phyloP scores from a whole-genome alignment of 306 rosid genomes.

The Lagenaria siceraria region DNA sequence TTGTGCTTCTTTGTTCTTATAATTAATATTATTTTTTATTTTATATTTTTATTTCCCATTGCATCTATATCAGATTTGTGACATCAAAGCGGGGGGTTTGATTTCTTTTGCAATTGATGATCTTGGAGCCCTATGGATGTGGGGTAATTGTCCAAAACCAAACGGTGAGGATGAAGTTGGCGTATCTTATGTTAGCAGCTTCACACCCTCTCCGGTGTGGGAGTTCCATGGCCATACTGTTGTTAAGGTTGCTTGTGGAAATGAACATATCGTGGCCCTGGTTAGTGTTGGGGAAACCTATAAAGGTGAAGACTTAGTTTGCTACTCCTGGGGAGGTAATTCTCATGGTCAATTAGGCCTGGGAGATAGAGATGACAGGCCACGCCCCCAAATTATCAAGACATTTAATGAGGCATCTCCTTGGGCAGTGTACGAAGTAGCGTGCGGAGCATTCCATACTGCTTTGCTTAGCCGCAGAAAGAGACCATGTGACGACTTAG shows the following conservation, averaged over 20 bases:
- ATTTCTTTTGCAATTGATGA: conserved; percentile 71
- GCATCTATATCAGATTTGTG: conserved; percentile 30
- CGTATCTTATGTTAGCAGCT: conserved; percentile 37
- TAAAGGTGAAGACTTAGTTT: conserved; percentile 41
- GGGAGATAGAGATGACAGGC: conserved; percentile 59
- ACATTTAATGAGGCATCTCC: conserved; percentile 35
- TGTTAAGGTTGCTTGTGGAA: conserved; percentile 89
- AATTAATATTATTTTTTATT: not conserved
- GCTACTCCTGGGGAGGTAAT: conserved; percentile 88
- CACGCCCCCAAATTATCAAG: conserved; percentile 43
- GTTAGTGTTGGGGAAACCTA: conserved; percentile 44
- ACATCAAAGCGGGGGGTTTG: conserved; percentile 88
- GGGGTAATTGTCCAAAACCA: conserved; percentile 75
- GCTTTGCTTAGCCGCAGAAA: conserved; percentile 64
- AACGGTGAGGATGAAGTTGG: conserved; percentile 26
- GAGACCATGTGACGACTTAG: conserved; percentile 26
- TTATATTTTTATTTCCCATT: not conserved
- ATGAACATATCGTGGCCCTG: conserved; percentile 62
- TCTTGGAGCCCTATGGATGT: conserved; percentile 63
- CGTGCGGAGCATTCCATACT: conserved; percentile 89
- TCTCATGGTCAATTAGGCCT: conserved; percentile 73
- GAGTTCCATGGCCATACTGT: conserved; percentile 60
- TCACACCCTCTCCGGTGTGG: conserved; percentile 62
- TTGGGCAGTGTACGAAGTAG: conserved; percentile 49
- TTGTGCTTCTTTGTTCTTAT: not conserved